Evolutionary conservation across 2,329 filamentous ascomycete species (phyloP).

Genomic region (Nemania serpens): DNA sequence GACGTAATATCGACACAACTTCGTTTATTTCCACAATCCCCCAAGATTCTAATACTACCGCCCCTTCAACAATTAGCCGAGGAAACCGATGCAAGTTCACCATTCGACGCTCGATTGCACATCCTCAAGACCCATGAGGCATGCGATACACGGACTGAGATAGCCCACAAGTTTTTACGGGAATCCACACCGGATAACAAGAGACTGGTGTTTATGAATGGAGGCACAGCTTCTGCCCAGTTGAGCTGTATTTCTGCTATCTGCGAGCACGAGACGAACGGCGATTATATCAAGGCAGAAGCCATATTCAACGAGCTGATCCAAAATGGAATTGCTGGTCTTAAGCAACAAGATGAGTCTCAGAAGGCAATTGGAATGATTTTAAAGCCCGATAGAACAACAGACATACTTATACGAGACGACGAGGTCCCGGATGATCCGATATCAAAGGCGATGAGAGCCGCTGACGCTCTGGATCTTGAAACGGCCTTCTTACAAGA

Average conservation of each 20-base stretch:
- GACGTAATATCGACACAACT: constrained; percentile 63
- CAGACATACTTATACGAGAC: constrained; percentile 25
- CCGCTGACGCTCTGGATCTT: constrained; percentile 61
- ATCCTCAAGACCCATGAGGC: constrained; percentile 59
- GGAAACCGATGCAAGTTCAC: constrained; percentile 36
- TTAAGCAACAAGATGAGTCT: constrained; percentile 31
- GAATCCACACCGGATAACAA: constrained; percentile 52
- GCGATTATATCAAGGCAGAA: constrained; percentile 56
- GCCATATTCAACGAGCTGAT: constrained; percentile 55
- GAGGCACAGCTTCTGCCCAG: constrained; percentile 60
- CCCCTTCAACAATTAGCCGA: constrained; percentile 53
- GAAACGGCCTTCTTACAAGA: constrained; percentile 60
- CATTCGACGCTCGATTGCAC: constrained; percentile 46
- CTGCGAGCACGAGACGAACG: constrained; percentile 55
- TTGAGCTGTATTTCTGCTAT: constrained; percentile 60
- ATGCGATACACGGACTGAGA: constrained; percentile 50
- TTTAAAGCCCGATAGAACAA: constrained; percentile 17
- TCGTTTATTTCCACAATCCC: constrained; percentile 61
- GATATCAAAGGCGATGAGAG: constrained; percentile 60
- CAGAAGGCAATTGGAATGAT: background rate
- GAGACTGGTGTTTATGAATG: constrained; percentile 64
- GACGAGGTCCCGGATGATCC: constrained; percentile 49
- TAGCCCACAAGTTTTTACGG: constrained; percentile 57
- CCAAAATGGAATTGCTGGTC: constrained; percentile 53
- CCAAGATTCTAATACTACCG: constrained; percentile 63